Evolutionary conservation across 495 filamentous ascomycete genomes (phyloP).

Genomic region (Hypomontagnella submonticulosa): DNA sequence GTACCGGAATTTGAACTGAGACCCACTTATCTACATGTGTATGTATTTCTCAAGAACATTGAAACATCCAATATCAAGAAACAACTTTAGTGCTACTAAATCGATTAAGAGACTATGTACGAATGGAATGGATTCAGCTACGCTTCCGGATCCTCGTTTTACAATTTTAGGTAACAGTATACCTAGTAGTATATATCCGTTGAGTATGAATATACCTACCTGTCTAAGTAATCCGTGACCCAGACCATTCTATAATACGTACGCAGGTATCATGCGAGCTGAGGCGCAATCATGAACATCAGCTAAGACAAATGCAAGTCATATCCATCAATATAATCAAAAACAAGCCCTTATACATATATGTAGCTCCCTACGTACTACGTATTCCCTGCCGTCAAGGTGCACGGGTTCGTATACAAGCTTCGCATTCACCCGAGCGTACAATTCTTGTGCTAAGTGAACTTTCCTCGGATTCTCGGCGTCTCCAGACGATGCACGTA

Average conservation of each 20-base stretch:
- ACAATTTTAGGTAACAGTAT: conserved; percentile 10
- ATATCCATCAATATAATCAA: conserved; percentile 1
- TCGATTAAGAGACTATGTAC: conserved; percentile 15
- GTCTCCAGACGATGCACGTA: too few species aligned
- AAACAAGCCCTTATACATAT: not conserved
- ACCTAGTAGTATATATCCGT: conserved; percentile 14
- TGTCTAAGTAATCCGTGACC: conserved; percentile 7
- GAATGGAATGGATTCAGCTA: conserved; percentile 23
- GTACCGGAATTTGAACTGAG: not conserved
- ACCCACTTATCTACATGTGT: not conserved
- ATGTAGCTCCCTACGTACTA: not conserved
- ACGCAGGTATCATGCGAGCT: conserved; percentile 14
- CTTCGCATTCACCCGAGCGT: too few species aligned
- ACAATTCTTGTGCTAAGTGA: too few species aligned
- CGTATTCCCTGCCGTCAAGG: conserved; percentile 4
- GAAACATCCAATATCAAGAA: not conserved
- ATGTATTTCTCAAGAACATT: too few species aligned
- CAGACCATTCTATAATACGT: not conserved
- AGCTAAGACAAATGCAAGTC: conserved; percentile 18
- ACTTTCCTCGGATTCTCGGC: too few species aligned
- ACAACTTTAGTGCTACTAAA: conserved; percentile 8
- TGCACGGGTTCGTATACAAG: not conserved
- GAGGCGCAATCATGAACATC: conserved; percentile 8
- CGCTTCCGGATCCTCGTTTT: too few species aligned
- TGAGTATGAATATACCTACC: conserved; percentile 16